Conservation (phyloP, 495 filamentous ascomycete species). For the Penicillium diatomitis region DNA sequence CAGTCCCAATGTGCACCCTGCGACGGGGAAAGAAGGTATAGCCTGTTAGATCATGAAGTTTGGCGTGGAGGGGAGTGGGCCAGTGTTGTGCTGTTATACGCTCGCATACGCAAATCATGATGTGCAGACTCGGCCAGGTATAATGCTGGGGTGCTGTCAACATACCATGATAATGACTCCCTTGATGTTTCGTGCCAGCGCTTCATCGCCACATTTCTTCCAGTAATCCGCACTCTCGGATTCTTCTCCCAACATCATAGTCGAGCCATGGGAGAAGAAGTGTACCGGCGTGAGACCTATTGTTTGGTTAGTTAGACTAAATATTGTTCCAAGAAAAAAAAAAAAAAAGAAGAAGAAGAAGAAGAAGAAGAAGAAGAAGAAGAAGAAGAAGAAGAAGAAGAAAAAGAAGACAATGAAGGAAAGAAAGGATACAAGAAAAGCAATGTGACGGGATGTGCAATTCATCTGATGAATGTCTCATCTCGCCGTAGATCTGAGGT, state of each 20-base stretch:
- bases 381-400: no score
- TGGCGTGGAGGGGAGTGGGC: no score
- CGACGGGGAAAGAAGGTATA: not conserved
- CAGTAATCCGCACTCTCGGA: constrained; percentile 49
- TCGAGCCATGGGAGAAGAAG: constrained; percentile 60
- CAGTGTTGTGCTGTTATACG: no score
- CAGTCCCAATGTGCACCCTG: constrained; percentile 56
- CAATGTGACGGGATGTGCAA: no score
- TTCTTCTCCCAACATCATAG: constrained; percentile 58
- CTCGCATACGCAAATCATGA: no score
- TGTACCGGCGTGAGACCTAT: constrained; percentile 44
- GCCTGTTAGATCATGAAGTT: no score
- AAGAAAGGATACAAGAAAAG: not conserved
- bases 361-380: no score
- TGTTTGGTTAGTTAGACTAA: not conserved
- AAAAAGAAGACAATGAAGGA: no score
- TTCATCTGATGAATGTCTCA: no score
- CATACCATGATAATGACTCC: constrained; percentile 54
- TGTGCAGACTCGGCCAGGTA: not conserved
- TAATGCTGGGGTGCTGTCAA: no score
- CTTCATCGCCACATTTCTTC: constrained; percentile 52
- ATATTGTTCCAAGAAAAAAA: not conserved
- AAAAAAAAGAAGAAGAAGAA: no score
- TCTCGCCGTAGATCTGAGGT: no score
- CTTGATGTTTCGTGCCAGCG: constrained; percentile 45